Percentiles rank a stretch among this genome's conserved stretches.
These are phyloP conservation scores for Podospora conica DNA, from an alignment of 495 filamentous ascomycete genomes.

Conservation along the genomic window DNA sequence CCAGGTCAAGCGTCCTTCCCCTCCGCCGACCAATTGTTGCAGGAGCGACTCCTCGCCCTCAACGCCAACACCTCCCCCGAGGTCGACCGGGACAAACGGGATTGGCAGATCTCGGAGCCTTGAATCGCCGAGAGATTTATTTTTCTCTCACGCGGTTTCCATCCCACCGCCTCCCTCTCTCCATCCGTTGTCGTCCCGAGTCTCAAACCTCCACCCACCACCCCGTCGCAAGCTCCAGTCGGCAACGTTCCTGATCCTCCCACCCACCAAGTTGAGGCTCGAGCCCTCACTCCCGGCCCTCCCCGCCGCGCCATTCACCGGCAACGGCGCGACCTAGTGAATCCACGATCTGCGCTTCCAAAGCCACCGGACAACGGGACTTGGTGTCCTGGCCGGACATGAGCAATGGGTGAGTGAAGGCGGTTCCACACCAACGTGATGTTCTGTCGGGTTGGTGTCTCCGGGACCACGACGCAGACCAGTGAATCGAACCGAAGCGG, in stretches of 20 bases:
- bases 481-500: background rate
- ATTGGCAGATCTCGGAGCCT: conserved; percentile 1
- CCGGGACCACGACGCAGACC: background rate
- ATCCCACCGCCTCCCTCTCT: background rate
- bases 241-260: background rate
- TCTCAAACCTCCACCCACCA: background rate
- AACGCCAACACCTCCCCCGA: background rate
- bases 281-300: background rate
- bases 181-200: background rate
- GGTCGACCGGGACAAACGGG: background rate
- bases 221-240: background rate
- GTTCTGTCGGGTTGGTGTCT: background rate
- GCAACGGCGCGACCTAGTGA: conserved; percentile 7
- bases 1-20: background rate
- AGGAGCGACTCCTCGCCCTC: background rate
- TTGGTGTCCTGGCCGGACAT: conserved; percentile 7
- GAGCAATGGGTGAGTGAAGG: conserved; percentile 13
- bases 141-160: background rate
- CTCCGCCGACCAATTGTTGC: conserved; percentile 4
- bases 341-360: background rate
- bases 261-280: background rate
- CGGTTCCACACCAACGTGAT: background rate
- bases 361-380: background rate
- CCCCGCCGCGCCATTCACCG: background rate
- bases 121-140: background rate